Base-by-base conservation (phyloP, 2,329 filamentous ascomycete genomes). In the Piedraia hortae region DNA sequence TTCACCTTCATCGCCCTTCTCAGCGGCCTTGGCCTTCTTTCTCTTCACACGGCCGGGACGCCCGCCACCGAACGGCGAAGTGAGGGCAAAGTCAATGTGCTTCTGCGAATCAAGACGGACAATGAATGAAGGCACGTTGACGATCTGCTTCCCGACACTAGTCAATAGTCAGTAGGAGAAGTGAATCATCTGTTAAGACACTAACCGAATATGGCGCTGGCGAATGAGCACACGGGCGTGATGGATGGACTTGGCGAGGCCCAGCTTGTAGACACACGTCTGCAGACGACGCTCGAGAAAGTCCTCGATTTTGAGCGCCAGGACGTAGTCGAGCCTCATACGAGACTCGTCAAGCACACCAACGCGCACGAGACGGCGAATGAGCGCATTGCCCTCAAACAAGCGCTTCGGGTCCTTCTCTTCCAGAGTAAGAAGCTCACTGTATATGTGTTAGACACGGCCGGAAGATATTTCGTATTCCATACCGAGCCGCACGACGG, bases 311-410 rank as follows among this genome's bases (percentile, higher is more conserved):
- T 90, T 89, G 32, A 97, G 71, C 59, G 85, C 85, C 51, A 97
- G 62, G 51, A 97, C 85, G 72, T 97, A 42, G 91, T 97, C 85
- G 66, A 97, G 85, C 74, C 91, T 97, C 85, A 97, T 97, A 68
- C 85, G 85, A 53, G 80, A 80, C 65, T 97, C 85, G 54, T 97
- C 85, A 48, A 97, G 77, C 48, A 97, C 85, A 75, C 85, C 85
- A 52, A 93, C 80, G 54, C 85, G 85, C 40, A 97, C 85, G 41
- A 97, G 78, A 74, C 85, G 85, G 54, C 85, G 85, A 72, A 97
- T 97, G 53, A 97, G 69, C 53, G 85, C 85, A 58, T 97, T 97
- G 59, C 85, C 85, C 68, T 97, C 85, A 66, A 97, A 97, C 41
- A 97, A 80, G 60, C 85, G 80, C 72, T 93, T 93, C 54, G 85